Percentiles rank a stretch among this genome's conserved stretches.
Evolutionary conservation across 163 green algal genomes (phyloP).

Genomic region (Coccomyxa subellipsoidea): DNA sequence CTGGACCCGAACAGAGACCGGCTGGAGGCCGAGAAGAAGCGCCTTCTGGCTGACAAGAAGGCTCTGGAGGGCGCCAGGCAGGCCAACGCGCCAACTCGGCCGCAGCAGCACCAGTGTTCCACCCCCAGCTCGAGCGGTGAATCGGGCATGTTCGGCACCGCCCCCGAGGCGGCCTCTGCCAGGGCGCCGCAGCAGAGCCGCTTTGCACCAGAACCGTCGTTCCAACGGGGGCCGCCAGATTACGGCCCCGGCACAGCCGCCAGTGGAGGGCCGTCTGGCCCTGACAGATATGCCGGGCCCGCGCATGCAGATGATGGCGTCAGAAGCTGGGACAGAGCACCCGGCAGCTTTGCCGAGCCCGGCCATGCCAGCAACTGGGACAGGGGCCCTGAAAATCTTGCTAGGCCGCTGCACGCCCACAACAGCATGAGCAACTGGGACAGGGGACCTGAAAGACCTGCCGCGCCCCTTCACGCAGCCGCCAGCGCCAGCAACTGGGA

Average conservation of each 20-base stretch:
- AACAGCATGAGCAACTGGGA: too few species aligned
- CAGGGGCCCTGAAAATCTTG: too few species aligned
- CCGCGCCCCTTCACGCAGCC: not conserved
- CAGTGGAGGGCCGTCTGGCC: not conserved
- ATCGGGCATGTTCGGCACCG: not conserved
- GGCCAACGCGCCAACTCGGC: not conserved
- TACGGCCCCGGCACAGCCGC: not conserved
- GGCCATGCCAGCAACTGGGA: too few species aligned
- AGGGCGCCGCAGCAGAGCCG: not conserved
- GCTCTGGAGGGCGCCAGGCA: constrained; percentile 9
- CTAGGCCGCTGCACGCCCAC: too few species aligned
- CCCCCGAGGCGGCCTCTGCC: not conserved
- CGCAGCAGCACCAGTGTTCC: not conserved
- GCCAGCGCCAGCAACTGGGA: not conserved
- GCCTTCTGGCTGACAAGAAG: constrained; percentile 1
- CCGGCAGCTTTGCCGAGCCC: too few species aligned
- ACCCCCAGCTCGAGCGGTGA: not conserved
- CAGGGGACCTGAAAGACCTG: not conserved
- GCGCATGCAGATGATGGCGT: not conserved
- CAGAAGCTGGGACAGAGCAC: not conserved
- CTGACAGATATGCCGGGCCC: not conserved
- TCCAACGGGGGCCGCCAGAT: not conserved
- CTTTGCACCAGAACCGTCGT: not conserved
- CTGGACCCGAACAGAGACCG: not conserved
- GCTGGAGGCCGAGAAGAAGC: not conserved